Conservation (phyloP, 1,284 basidiomycete genomes). For the Pterulicium gracile region DNA sequence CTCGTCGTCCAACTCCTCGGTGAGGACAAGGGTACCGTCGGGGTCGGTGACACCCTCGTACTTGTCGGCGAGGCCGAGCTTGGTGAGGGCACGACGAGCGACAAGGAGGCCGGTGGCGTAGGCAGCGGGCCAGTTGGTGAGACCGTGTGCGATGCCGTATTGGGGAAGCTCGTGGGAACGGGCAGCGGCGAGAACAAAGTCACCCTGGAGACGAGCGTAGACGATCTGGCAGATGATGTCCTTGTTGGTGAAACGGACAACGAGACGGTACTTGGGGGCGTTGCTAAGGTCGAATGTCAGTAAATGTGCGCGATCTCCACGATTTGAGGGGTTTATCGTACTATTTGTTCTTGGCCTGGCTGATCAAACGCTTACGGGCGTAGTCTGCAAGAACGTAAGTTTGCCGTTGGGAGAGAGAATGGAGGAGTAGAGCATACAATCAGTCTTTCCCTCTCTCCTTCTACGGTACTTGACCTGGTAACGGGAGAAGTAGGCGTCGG, state of each 20-base stretch:
- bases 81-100: conserved; percentile 91
- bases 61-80: conserved; percentile 96
- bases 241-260: conserved; percentile 96
- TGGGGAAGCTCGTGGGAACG: conserved; percentile 87
- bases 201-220: conserved; percentile 96
- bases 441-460: conserved; percentile 95
- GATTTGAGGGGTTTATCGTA: conserved; percentile 22
- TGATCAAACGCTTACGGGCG: conserved; percentile 90
- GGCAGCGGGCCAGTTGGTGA: conserved; percentile 92
- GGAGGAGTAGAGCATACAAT: conserved; percentile 51
- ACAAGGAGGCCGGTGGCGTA: conserved; percentile 96
- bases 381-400: conserved; percentile 55
- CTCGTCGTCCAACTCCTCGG: conserved; percentile 81
- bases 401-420: not conserved
- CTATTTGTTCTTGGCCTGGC: conserved; percentile 99
- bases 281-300: conserved; percentile 38
- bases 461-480: conserved; percentile 97
- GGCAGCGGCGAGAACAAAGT: conserved; percentile 85
- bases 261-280: conserved; percentile 96
- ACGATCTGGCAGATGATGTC: conserved; percentile 89
- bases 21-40: conserved; percentile 77
- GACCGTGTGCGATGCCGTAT: conserved; percentile 97
- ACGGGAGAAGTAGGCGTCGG: conserved; percentile 91
- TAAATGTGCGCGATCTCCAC: conserved; percentile 2
- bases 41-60: conserved; percentile 95